These are phyloP conservation scores for Rubroshorea leprosula DNA, from an alignment of 345 rosid species.

Conservation along the genomic window DNA sequence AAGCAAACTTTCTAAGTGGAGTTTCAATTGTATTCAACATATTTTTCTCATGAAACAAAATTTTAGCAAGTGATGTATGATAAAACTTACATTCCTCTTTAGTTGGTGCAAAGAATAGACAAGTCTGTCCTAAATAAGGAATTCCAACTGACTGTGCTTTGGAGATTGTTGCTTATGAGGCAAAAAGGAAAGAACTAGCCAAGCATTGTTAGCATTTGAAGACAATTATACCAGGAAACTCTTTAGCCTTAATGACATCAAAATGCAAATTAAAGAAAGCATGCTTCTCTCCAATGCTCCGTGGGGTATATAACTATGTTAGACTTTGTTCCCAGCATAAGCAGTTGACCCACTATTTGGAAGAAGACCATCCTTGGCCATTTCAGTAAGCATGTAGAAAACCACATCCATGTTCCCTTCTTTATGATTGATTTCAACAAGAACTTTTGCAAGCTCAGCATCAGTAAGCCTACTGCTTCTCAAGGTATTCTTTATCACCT, in stretches of 20 bases:
- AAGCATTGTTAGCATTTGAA: no score
- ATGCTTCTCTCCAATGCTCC: not conserved
- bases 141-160: no score
- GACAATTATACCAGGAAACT: no score
- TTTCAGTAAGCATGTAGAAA: slow-evolving; percentile 60
- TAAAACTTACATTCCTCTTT: no score
- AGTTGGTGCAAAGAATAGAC: no score
- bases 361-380: slow-evolving; percentile 89
- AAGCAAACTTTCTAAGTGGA: no score
- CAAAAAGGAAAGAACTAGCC: no score
- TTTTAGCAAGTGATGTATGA: no score
- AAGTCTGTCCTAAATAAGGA: no score
- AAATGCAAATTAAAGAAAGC: not conserved
- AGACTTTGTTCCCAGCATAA: slow-evolving; percentile 11
- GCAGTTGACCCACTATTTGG: slow-evolving; percentile 44
- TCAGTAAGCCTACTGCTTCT: slow-evolving; percentile 75
- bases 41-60: no score
- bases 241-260: slow-evolving; percentile 3
- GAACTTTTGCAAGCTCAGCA: slow-evolving; percentile 66
- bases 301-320: slow-evolving; percentile 4
- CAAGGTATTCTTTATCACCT: slow-evolving; percentile 42
- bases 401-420: slow-evolving; percentile 86
- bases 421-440: slow-evolving; percentile 68
- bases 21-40: no score
- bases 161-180: no score